These are phyloP conservation scores for Ascodesmis nigricans DNA, from an alignment of 495 filamentous ascomycete species.

Conservation along the genomic window DNA sequence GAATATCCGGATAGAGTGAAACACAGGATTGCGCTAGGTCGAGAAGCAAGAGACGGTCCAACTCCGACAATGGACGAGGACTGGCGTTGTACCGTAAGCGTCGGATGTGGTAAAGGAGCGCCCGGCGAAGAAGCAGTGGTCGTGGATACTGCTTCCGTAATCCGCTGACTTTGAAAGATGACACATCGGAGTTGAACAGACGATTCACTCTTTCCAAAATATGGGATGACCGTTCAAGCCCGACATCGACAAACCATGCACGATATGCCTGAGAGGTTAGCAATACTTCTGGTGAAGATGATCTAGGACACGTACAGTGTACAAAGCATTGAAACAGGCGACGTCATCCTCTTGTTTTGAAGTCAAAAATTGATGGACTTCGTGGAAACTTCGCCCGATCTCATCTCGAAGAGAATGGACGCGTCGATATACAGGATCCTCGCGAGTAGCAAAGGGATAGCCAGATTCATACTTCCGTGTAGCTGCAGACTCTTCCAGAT, in stretches of 20 bases:
- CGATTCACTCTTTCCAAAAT: conserved; percentile 69
- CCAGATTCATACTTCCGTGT: conserved; percentile 70
- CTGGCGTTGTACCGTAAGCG: conserved; percentile 80
- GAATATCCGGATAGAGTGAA: conserved; percentile 87
- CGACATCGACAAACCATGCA: conserved; percentile 95
- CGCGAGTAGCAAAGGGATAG: conserved; percentile 44
- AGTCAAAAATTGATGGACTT: conserved; percentile 62
- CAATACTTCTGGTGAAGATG: conserved; percentile 6
- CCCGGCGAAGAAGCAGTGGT: conserved; percentile 67
- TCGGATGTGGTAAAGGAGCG: conserved; percentile 84
- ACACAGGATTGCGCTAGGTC: conserved; percentile 82
- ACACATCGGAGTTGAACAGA: conserved; percentile 62
- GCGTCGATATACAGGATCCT: conserved; percentile 38
- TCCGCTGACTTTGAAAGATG: conserved; percentile 83
- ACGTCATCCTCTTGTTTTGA: conserved; percentile 87
- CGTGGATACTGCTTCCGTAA: conserved; percentile 80
- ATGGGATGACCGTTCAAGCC: conserved; percentile 85
- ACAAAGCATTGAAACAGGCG: conserved; percentile 76
- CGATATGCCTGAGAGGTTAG: conserved; percentile 51
- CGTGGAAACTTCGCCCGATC: conserved; percentile 58
- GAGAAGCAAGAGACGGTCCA: conserved; percentile 62
- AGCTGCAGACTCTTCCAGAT: conserved; percentile 62
- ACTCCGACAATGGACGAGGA: conserved; percentile 56
- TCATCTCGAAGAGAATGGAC: conserved; percentile 63
- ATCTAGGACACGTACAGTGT: conserved; percentile 28